Percentiles rank a stretch among this genome's conserved stretches.
These are phyloP conservation scores for Magnaporthiopsis poae DNA, from an alignment of 2,329 filamentous ascomycete species.

Conservation along the genomic window DNA sequence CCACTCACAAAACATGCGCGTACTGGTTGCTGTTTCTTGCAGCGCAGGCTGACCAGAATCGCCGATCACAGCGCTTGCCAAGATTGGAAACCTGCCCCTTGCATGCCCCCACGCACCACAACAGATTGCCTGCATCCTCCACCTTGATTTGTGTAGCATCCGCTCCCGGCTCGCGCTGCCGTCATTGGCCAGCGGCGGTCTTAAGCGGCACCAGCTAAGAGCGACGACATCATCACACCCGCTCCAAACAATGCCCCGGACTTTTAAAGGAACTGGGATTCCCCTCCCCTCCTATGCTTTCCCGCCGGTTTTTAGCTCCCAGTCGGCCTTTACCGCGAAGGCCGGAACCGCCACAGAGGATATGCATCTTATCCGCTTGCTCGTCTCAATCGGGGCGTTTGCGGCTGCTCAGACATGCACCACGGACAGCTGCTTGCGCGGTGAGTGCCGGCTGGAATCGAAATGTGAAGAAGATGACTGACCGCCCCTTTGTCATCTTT, in stretches of 20 bases:
- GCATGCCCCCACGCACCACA: background rate
- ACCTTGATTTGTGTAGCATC: background rate
- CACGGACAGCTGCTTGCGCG: conserved; percentile 1
- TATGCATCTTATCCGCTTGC: background rate
- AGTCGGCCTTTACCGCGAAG: background rate
- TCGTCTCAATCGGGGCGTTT: background rate
- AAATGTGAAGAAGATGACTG: background rate
- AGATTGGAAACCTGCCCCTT: background rate
- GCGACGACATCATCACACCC: background rate
- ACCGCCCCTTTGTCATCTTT: background rate
- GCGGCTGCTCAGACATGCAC: background rate
- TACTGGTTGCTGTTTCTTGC: too few species aligned
- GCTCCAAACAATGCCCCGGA: too few species aligned
- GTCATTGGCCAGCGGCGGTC: background rate
- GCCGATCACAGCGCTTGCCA: too few species aligned
- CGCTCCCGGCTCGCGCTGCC: background rate
- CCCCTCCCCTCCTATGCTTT: background rate
- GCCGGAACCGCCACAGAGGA: background rate
- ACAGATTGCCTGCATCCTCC: background rate
- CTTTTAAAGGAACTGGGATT: background rate
- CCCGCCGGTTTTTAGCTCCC: background rate
- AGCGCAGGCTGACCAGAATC: too few species aligned
- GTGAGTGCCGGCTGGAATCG: background rate
- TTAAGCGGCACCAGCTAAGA: background rate
- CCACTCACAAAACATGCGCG: too few species aligned